phyloP scores from a whole-genome alignment of 768 basidiomycete species.

The Collybia nuda region DNA sequence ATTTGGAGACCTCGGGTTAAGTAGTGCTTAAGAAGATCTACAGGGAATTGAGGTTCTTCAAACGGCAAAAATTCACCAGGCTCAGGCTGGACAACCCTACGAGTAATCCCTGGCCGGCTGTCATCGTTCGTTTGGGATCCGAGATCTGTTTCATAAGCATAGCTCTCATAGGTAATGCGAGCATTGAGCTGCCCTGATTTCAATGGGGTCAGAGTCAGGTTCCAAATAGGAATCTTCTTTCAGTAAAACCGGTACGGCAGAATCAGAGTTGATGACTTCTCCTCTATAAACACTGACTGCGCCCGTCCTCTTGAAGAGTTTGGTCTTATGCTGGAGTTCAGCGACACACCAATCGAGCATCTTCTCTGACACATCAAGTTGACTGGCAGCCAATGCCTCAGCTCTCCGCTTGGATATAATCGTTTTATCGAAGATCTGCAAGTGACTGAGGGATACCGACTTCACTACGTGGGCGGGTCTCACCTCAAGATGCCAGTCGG shows the following conservation, averaged over 20 bases:
- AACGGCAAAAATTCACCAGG: slow-evolving; percentile 11
- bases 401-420: neutral
- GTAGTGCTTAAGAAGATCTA: slow-evolving; percentile 10
- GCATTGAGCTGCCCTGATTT: neutral
- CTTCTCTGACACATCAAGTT: slow-evolving; percentile 3
- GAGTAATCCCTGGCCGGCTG: neutral
- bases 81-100: slow-evolving; percentile 11
- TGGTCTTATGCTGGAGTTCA: slow-evolving; percentile 17
- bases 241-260: slow-evolving; percentile 18
- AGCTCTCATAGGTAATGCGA: slow-evolving; percentile 7
- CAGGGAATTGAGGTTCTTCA: slow-evolving; percentile 1
- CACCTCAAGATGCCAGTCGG: slow-evolving; percentile 14
- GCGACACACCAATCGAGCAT: slow-evolving; percentile 19
- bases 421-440: neutral
- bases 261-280: slow-evolving; percentile 25
- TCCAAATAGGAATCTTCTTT: slow-evolving; percentile 26
- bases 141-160: slow-evolving; percentile 5
- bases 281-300: slow-evolving; percentile 15
- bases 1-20: slow-evolving; percentile 19
- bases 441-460: neutral
- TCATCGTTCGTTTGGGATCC: slow-evolving; percentile 7
- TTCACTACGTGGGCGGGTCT: neutral
- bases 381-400: neutral
- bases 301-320: slow-evolving; percentile 9
- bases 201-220: slow-evolving; percentile 20